Percentiles rank a stretch among this genome's conserved stretches.
Conservation (phyloP, 371 early-diverging fungal genomes). For the Saksenaea oblongispora region DNA sequence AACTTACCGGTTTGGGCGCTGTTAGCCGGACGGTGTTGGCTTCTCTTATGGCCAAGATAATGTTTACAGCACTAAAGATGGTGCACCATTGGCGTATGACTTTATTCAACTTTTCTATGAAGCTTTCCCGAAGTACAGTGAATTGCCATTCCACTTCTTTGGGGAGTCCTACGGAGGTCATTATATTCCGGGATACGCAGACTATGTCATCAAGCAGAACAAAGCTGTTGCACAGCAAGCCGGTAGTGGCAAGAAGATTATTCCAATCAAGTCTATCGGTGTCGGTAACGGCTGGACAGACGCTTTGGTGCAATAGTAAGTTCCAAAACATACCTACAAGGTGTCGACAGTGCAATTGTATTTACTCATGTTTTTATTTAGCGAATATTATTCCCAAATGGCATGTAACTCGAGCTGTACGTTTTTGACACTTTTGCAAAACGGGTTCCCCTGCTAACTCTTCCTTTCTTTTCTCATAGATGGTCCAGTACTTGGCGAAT, state of each 20-base stretch:
- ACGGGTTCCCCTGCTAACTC: background rate
- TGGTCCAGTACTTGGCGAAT: constrained; percentile 10
- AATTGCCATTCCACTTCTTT: constrained; percentile 45
- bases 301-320: constrained; percentile 30
- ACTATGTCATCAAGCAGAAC: constrained; percentile 28
- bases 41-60: constrained; percentile 67
- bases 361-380: background rate
- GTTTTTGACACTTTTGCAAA: background rate
- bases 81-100: constrained; percentile 51
- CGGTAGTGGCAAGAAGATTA: background rate
- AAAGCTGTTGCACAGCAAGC: background rate
- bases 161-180: constrained; percentile 80
- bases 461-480: constrained; percentile 9
- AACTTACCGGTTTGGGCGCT: background rate
- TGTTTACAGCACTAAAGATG: constrained; percentile 47
- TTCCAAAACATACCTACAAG: background rate
- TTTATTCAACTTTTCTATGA: constrained; percentile 74
- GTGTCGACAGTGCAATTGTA: too few relatives aligned
- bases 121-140: constrained; percentile 54
- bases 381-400: constrained; percentile 10
- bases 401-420: constrained; percentile 31
- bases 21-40: constrained; percentile 71
- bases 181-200: constrained; percentile 71
- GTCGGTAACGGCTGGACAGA: constrained; percentile 36
- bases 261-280: constrained; percentile 25